Conservation (phyloP, 2,329 filamentous ascomycete genomes). For the Penicillium janthinellum region DNA sequence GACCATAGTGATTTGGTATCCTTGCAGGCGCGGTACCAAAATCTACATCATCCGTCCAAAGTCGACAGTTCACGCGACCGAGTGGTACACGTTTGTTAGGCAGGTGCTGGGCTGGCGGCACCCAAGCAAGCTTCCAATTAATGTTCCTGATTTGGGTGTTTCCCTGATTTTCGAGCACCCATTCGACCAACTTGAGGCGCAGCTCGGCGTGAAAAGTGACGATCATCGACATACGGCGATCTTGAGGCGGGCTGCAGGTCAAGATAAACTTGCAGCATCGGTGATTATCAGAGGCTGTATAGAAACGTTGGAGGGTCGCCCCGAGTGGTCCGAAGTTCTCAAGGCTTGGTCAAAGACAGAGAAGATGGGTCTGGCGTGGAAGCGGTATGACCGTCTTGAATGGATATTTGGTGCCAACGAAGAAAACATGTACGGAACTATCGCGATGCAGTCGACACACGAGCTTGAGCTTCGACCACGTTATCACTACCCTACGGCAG, state of each 20-base stretch:
- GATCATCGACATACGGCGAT: conserved; percentile 50
- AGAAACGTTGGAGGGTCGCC: conserved; percentile 57
- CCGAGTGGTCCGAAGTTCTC: conserved; percentile 63
- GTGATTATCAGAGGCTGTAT: conserved; percentile 61
- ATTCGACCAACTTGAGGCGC: conserved; percentile 56
- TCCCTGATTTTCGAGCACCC: conserved; percentile 62
- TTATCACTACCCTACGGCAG: conserved; percentile 62
- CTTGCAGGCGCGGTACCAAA: conserved; percentile 55
- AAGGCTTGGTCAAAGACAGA: conserved; percentile 60
- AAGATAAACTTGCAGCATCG: conserved; percentile 58
- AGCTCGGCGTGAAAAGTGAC: conserved; percentile 38
- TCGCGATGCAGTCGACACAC: conserved; percentile 67
- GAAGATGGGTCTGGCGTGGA: conserved; percentile 68
- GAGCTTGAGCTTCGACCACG: conserved; percentile 68
- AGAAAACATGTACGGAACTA: conserved; percentile 68
- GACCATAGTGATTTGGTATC: conserved; percentile 64
- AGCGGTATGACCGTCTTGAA: conserved; percentile 68
- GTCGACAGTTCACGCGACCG: conserved; percentile 62
- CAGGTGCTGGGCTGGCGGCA: conserved; percentile 62
- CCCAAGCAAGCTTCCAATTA: conserved; percentile 59
- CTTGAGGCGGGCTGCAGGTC: conserved; percentile 36
- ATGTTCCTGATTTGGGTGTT: conserved; percentile 64
- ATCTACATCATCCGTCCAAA: conserved; percentile 66
- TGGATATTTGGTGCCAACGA: conserved; percentile 69
- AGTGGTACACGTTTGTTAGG: conserved; percentile 69